Base-by-base conservation (phyloP, 768 basidiomycete genomes). In the Russula earlei region DNA sequence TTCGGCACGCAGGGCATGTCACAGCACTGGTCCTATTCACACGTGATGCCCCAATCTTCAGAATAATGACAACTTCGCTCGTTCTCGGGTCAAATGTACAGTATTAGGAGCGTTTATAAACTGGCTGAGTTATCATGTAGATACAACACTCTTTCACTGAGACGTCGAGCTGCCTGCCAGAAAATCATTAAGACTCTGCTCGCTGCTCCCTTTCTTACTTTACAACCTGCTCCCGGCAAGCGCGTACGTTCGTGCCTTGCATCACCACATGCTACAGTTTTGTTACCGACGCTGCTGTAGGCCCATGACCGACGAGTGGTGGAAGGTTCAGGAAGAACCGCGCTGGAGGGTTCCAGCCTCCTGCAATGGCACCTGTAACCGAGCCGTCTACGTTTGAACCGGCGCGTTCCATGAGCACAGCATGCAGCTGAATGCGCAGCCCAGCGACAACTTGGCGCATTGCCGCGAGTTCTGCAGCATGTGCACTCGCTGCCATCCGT, bases 371-470 rank as follows among this genome's bases (percentile, higher is more conserved):
- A n/a, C 33, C 49, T 8, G 22, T 27, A 20, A 29, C n/a, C 3
- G 27, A 24, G 15, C 49, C 49, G 22, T 56, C 45, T 14, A 19
- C 5, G 4, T 44, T 29, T 11, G 45, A 43, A 38, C 45, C 27
- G n/a, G 37, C 55, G n/a, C 58, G 60, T 11, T 62, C 61, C 59
- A 62, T 62, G 19, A 62, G 52, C 22, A 62, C 47, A 31, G 61
- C 54, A 12, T 62, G 61, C 29, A 62, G 31, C 38, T 62, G 61
- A 55, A 60, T 62, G 19, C 59, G 55, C 20, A 62, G 22, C 7
- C 62, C 62, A 6, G 50, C 43, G 22, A 62, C 59, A 10, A 61
- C 55, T 40, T 61, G 51, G n/a, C 62, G 59, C 55, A 62, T 40
- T 5, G 62, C 59, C 4, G 44, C 59, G 38, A 62, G 45, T 19